phyloP scores from a whole-genome alignment of 148 eudicot species.

The Rhododendron kiyosumense region DNA sequence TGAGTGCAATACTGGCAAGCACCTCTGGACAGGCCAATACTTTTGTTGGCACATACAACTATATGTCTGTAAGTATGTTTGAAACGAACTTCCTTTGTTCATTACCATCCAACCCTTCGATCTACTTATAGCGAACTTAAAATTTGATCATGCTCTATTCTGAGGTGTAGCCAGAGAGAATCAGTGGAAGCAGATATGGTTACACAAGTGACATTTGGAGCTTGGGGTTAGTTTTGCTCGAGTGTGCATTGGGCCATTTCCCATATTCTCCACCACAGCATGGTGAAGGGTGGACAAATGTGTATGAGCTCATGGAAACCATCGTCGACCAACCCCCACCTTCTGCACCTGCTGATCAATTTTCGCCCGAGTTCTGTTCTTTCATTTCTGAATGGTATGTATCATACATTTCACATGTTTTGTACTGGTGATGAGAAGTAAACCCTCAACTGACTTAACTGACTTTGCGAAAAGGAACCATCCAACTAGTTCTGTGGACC shows the following conservation, averaged over 20 bases:
- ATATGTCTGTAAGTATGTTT: conserved; percentile 80
- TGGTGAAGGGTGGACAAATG: conserved; percentile 57
- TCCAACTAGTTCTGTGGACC: neutral
- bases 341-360: conserved; percentile 62
- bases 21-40: conserved; percentile 94
- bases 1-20: conserved; percentile 85
- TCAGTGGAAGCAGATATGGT: conserved; percentile 55
- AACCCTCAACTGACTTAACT: neutral
- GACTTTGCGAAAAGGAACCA: neutral
- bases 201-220: conserved; percentile 95
- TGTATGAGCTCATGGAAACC: conserved; percentile 75
- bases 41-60: conserved; percentile 81
- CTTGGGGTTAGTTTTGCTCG: conserved; percentile 85
- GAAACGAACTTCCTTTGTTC: neutral
- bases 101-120: neutral
- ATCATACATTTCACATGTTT: conserved; percentile 3
- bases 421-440: conserved; percentile 6
- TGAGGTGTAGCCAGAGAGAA: conserved; percentile 80
- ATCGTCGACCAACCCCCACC: conserved; percentile 85
- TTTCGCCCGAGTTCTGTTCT: conserved; percentile 89
- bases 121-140: neutral
- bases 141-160: neutral
- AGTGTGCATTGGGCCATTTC: conserved; percentile 82
- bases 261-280: conserved; percentile 72
- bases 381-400: conserved; percentile 84